Conservation (phyloP, 2,329 filamentous ascomycete genomes). For the Alternaria triticimaculans region DNA sequence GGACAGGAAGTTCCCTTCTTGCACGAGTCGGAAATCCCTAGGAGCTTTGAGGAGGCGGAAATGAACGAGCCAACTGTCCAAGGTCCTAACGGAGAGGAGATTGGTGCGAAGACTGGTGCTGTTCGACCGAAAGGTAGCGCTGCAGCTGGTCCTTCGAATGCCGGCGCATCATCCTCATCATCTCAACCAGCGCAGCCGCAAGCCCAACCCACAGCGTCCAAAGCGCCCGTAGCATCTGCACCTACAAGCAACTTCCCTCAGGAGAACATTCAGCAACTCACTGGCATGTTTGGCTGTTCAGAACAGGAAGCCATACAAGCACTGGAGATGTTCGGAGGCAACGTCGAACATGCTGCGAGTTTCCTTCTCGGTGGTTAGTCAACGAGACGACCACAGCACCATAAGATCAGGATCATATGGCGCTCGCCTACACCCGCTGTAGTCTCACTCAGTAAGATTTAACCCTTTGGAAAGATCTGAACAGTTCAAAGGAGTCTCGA, state of each 20-base stretch:
- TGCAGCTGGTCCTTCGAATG: conserved; percentile 32
- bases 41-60: conserved; percentile 72
- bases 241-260: conserved; percentile 56
- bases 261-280: conserved; percentile 76
- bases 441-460: not conserved
- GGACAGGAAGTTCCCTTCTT: conserved; percentile 88
- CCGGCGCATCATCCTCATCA: conserved; percentile 23
- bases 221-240: conserved; percentile 21
- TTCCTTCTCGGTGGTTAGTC: conserved; percentile 65
- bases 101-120: conserved; percentile 83
- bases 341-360: conserved; percentile 86
- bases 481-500: not conserved
- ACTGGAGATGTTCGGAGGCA: conserved; percentile 80
- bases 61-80: conserved; percentile 82
- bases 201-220: conserved; percentile 18
- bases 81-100: conserved; percentile 86
- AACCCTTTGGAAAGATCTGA: not conserved
- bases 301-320: conserved; percentile 79
- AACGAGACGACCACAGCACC: not conserved
- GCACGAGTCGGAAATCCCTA: conserved; percentile 93
- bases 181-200: conserved; percentile 16
- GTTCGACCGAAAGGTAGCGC: conserved; percentile 62
- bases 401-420: not conserved
- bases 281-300: conserved; percentile 74
- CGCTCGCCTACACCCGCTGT: not conserved